Base-by-base conservation (phyloP, 2,329 filamentous ascomycete species). In the Talaromyces funiculosus region DNA sequence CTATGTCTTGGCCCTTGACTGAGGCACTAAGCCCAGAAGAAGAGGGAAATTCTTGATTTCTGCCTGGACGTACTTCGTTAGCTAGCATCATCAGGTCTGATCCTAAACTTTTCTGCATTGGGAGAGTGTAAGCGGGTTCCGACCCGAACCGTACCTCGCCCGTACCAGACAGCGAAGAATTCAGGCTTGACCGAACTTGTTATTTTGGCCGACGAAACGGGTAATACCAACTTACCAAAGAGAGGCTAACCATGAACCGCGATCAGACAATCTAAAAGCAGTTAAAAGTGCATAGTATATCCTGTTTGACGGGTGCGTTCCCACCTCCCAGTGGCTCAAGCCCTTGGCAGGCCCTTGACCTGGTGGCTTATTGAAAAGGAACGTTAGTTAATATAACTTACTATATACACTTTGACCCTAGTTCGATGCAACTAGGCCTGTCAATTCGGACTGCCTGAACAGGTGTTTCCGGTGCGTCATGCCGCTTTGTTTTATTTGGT, bases 71-170 rank as follows among this genome's bases (percentile, higher is more conserved):
- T 33, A 33, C 31, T 8, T 33, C 8, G 8, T 33, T 33, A 12
- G 8, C 31, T 33, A 33, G 4, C 9, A 12, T 40, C 22, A n/a
- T 22, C 16, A 35, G 22, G 40, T 57, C 55, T 38, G 55, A 57
- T 57, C 55, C 40, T 47, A 35, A 7, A 10, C 55, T 57, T 47
- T 22, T 47, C 55, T 57, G 12, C 20, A 47, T 57, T 57, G 6
- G 42, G 42, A 47, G 40, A 47, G 40, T 57, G 18, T 45, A 57
- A 47, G 55, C 55, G 55, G 55, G 26, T 51, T 51, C 26, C 33
- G 26, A 49, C 24, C 45, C 26, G 18, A 9, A 47, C 14, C 3
- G 12, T 29, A 29, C 43, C 14, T 47, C 22, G 43, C 18, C 24
- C n/a, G 45, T n/a, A 47, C 9, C n/a, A 10, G 31, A 26, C 22